phyloP scores from a whole-genome alignment of 192 early-diverging fungal species.

The Podila minutissima region DNA sequence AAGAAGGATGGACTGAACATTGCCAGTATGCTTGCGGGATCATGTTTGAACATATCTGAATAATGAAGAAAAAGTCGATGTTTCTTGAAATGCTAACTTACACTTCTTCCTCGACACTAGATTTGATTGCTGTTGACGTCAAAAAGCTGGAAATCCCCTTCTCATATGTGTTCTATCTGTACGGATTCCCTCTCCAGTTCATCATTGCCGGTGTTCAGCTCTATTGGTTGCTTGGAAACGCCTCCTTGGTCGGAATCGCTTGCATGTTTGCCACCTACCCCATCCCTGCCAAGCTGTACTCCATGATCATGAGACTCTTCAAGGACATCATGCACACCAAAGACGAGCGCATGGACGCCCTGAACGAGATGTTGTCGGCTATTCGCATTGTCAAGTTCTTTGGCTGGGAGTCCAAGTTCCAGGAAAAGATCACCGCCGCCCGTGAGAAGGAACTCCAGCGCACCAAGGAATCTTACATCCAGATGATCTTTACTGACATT shows the following conservation, averaged over 20 bases:
- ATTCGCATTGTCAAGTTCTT: constrained; percentile 96
- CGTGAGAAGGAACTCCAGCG: constrained; percentile 73
- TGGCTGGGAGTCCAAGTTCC: constrained; percentile 84
- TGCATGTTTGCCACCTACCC: constrained; percentile 74
- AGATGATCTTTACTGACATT: constrained; percentile 66
- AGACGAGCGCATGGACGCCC: constrained; percentile 83
- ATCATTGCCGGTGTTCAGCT: constrained; percentile 75
- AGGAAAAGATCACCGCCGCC: constrained; percentile 69
- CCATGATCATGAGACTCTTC: constrained; percentile 59
- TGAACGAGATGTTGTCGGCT: constrained; percentile 81
- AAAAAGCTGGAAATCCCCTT: constrained; percentile 44
- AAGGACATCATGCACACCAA: constrained; percentile 66
- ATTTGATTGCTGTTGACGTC: constrained; percentile 37
- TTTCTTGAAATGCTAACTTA: too few species aligned
- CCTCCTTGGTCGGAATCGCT: constrained; percentile 83
- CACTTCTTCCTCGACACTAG: not conserved
- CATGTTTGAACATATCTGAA: too few species aligned
- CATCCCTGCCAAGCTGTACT: constrained; percentile 59
- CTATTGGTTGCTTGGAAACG: constrained; percentile 80
- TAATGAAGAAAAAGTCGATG: not conserved
- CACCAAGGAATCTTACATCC: constrained; percentile 59
- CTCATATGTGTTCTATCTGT: constrained; percentile 63
- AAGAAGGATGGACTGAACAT: constrained; percentile 43
- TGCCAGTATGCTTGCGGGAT: constrained; percentile 15
- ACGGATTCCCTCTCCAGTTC: constrained; percentile 73